These are phyloP conservation scores for Dovyalis caffra DNA, from an alignment of 345 rosid species.

Conservation along the genomic window DNA sequence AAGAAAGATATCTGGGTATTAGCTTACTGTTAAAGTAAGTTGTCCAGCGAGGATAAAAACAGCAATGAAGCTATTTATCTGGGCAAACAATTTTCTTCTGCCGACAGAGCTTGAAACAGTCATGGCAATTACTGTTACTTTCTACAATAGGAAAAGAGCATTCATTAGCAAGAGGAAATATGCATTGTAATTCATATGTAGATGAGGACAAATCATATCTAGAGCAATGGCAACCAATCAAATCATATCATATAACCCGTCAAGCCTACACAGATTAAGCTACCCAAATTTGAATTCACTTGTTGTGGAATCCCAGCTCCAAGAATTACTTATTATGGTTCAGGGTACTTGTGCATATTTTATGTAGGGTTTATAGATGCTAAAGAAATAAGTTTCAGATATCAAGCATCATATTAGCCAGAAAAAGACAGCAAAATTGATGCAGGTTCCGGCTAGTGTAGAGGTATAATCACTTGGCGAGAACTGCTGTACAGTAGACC, in stretches of 20 bases:
- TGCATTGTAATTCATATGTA: neutral
- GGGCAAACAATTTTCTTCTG: conserved; percentile 79
- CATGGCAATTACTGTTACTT: conserved; percentile 79
- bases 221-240: neutral
- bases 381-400: no score
- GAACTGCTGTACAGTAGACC: no score
- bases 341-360: neutral
- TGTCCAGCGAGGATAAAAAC: conserved; percentile 89
- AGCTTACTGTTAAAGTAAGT: conserved; percentile 75
- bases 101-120: conserved; percentile 73
- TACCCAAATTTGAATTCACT: neutral
- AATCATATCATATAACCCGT: neutral
- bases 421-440: no score
- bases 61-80: conserved; percentile 95
- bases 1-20: neutral
- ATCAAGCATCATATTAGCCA: no score
- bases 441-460: no score
- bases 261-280: neutral
- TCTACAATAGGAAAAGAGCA: conserved; percentile 46
- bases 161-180: conserved; percentile 8
- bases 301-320: neutral
- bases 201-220: neutral
- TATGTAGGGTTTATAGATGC: neutral
- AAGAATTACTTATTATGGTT: neutral
- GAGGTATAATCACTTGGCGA: no score